These are phyloP conservation scores for Luvunga scandens DNA, from an alignment of 345 rosid genomes.

Conservation along the genomic window DNA sequence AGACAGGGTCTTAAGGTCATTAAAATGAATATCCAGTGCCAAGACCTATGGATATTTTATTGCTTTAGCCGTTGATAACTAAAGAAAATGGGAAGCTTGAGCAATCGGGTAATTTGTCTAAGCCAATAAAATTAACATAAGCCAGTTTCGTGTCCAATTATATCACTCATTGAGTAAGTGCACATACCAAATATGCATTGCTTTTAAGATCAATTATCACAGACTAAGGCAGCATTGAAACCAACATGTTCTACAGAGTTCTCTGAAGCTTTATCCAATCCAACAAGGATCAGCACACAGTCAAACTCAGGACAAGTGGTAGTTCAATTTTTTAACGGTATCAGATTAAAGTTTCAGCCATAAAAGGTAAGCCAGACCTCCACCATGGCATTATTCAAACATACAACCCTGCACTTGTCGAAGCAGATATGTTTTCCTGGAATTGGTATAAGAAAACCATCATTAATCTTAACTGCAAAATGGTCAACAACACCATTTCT, in stretches of 20 bases:
- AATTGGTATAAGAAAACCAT: background rate
- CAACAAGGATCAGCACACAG: background rate
- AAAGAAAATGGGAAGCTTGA: background rate
- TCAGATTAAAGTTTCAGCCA: background rate
- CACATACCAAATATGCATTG: background rate
- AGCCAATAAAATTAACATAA: background rate
- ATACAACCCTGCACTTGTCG: background rate
- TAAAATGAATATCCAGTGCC: background rate
- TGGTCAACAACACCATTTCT: background rate
- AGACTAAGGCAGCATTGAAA: background rate
- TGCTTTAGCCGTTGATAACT: background rate
- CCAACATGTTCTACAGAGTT: background rate
- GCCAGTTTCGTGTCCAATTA: background rate
- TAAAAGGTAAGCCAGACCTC: background rate
- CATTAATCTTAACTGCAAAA: background rate
- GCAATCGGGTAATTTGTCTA: background rate
- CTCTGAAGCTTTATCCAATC: background rate
- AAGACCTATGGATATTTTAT: background rate
- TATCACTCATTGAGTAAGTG: background rate
- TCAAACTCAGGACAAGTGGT: background rate
- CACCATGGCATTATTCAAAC: background rate
- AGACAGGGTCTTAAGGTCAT: background rate
- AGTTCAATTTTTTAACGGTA: background rate
- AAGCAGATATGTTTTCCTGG: background rate
- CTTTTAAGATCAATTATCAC: constrained; percentile 1